Base-by-base conservation (phyloP, 2,329 filamentous ascomycete species). In the Apiospora rasikravindrae region DNA sequence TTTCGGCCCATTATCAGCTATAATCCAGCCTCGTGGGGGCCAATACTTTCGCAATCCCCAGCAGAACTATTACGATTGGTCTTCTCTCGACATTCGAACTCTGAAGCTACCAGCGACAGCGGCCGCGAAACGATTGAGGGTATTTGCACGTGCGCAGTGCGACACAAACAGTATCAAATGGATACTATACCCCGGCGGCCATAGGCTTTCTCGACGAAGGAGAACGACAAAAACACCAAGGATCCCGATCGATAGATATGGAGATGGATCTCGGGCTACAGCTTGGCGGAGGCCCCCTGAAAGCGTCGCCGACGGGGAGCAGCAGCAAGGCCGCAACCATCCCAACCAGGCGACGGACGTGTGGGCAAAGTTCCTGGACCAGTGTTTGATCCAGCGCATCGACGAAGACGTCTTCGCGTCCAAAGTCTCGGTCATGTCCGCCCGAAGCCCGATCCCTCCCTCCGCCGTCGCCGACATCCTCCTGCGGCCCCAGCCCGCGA, bases 381-480 rank as follows among this genome's bases (percentile, higher is more conserved):
- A 81, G 72, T 88, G 88, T 78, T 82, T 90, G 61, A 78, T 80
- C 42, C 78, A 82, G 64, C 88, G 90, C 44, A 85, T 91, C 71
- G 86, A 88, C 57, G 78, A 82, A 42, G 85, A 87, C 49, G 82
- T 82, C 72, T 92, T 92, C 79, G 84, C 86, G 57, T 80, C 83
- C 33, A 89, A 84, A 74, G 85, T 87, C 29, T 82, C 81, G 1
- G 77, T 89, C 61, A 82, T 91, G 70, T 83, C 86, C 73, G 80
- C 83, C 4, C 85, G 87, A 74, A 81, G 89, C 74, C 88, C 88
- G 1, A 81, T 92, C 13, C 83, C 87, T 4, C 82, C 88, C 10
- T 74, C 81, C 14, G 79, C 84, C 72, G 81, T 92, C 74, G 88
- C 89, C 81, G 86, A 91, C 75, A 79, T 92, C 70, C 87, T 90